Base-by-base conservation (phyloP, 1,284 basidiomycete genomes). In the Agaricales sp. region DNA sequence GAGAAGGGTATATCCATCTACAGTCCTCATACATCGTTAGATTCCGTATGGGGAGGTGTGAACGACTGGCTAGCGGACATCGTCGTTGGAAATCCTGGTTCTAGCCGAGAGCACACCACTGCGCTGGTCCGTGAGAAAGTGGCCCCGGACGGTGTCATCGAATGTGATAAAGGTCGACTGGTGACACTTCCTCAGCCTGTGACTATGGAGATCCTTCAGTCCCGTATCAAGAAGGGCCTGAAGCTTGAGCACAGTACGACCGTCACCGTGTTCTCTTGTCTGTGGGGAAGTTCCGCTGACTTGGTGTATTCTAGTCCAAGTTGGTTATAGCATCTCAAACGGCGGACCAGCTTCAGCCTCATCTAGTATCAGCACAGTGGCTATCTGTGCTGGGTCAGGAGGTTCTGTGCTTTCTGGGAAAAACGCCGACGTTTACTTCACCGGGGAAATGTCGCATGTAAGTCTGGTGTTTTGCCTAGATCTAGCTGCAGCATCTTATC, bases 391-490 rank as follows among this genome's bases (percentile, higher is more conserved):
- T 24, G 91, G 91, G 22, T 82, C 85, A 19, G 91, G 90, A 47
- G 86, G 78, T 1, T 82, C 82, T 41, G 70, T 92, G 64, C 74
- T 95, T 37, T 63, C 72, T 38, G 82, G 77, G 46, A 73, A 78
- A 49, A 66, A 77, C 25, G 89, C 89, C 39, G 89, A 94, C 62
- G 75, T 92, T 21, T 88, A 88, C 62, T 74, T 92, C 57, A 95
- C 92, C 1, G 92, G 92, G n/a, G 92, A 94, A 65, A 91, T 94
- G 89, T 65, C 75, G 21, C 91, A 94, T 65, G 88, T 90, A 64
- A 53, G 82, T 64, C 46, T 8, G 21, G 30, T 37, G n/a, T n/a
- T n/a, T n/a, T n/a, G n/a, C 52, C 8, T 24, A 21, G 8, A 24
- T 24, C 48, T 39, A 45, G 48, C 44, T 54, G 45, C 49, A 47